A percentile compares a stretch with the other conserved stretches of the same genome.
These are phyloP conservation scores for Endoconidiophora polonica DNA, from an alignment of 2,329 filamentous ascomycete species.

Conservation along the genomic window DNA sequence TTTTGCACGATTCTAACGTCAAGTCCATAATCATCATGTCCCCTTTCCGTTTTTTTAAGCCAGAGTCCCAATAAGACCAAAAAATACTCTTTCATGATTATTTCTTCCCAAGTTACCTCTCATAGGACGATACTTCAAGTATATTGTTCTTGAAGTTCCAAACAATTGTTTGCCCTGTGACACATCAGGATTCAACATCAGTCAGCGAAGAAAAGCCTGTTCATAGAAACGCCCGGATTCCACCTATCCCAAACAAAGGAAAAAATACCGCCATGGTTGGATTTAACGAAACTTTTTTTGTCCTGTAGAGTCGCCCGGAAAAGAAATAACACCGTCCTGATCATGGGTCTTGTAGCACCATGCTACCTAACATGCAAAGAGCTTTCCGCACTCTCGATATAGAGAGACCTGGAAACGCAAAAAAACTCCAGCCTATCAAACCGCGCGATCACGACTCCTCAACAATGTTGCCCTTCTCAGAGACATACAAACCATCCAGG, in stretches of 20 bases:
- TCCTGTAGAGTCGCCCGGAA: slow-evolving; percentile 15
- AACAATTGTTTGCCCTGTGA: background rate
- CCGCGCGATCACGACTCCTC: slow-evolving; percentile 41
- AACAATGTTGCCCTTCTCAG: slow-evolving; percentile 90
- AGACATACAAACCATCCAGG: slow-evolving; percentile 99
- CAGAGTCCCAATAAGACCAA: background rate
- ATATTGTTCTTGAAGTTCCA: background rate
- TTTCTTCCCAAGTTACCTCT: background rate
- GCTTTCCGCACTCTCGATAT: slow-evolving; percentile 43
- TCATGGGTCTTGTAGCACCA: slow-evolving; percentile 25
- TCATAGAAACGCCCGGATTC: slow-evolving; percentile 2
- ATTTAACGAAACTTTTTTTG: slow-evolving; percentile 14
- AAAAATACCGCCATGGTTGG: slow-evolving; percentile 9
- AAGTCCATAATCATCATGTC: slow-evolving; percentile 5
- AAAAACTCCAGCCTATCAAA: slow-evolving; percentile 28
- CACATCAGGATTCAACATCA: background rate
- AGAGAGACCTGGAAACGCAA: slow-evolving; percentile 38
- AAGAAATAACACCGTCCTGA: slow-evolving; percentile 14
- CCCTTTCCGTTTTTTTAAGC: slow-evolving; percentile 4
- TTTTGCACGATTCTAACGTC: background rate
- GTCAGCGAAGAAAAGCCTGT: background rate
- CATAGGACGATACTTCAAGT: background rate
- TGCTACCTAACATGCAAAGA: slow-evolving; percentile 45
- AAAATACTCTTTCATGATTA: background rate
- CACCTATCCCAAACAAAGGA: slow-evolving; percentile 9